Percentiles rank a stretch among this genome's conserved stretches.
phyloP scores from a whole-genome alignment of 139 green algal species.

The Chlorella vulgaris region DNA sequence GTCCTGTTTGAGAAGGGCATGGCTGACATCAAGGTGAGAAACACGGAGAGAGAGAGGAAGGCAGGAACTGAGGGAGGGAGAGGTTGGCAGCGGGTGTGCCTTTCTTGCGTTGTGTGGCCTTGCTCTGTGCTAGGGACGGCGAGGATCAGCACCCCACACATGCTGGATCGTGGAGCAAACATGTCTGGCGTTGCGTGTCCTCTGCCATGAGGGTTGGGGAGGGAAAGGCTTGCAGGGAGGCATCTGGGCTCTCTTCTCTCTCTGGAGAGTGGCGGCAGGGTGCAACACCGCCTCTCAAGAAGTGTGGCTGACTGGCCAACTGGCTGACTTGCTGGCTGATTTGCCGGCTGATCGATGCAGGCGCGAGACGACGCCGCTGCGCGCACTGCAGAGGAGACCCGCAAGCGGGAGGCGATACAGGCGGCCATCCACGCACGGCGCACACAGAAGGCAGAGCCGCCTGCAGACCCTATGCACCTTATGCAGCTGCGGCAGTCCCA shows the following conservation, averaged over 20 bases:
- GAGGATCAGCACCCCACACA: no score
- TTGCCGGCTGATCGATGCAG: no score
- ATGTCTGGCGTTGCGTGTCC: no score
- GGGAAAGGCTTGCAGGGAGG: no score
- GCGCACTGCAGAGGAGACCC: constrained; percentile 6
- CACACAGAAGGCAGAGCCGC: neutral
- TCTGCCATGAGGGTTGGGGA: no score
- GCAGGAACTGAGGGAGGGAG: neutral
- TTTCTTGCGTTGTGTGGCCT: no score
- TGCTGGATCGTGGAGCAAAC: no score
- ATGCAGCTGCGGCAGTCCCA: constrained; percentile 19
- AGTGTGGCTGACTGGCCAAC: neutral
- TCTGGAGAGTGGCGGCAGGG: no score
- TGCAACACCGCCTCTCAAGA: no score
- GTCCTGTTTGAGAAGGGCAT: constrained; percentile 59
- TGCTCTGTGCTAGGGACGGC: no score
- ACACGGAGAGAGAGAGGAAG: no score
- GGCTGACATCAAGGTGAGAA: constrained; percentile 50
- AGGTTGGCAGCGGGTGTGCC: neutral
- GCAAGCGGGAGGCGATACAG: constrained; percentile 26
- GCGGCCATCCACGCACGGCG: constrained; percentile 26
- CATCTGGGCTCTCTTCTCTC: no score
- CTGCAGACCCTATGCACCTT: constrained; percentile 25
- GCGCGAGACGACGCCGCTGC: constrained; percentile 14
- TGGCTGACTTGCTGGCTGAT: neutral